Evolutionary conservation across 345 rosid genomes (phyloP).

Genomic region (Cochlearia excelsa): DNA sequence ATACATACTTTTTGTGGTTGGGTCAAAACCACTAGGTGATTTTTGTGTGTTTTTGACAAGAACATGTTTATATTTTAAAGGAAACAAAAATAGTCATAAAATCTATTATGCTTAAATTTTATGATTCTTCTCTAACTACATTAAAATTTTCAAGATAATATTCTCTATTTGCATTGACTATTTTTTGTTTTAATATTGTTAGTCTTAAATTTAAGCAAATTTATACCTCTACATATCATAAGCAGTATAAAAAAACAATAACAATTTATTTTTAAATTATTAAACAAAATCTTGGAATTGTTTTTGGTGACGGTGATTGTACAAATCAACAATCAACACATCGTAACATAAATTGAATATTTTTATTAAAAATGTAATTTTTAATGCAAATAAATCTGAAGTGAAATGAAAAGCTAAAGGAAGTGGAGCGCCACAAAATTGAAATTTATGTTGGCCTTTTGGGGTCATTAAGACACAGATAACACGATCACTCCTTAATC

Average conservation of each 20-base stretch:
- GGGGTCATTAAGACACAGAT: constrained; percentile 6
- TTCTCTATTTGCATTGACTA: constrained; percentile 2
- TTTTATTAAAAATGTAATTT: too few relatives aligned
- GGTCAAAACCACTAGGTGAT: neutral
- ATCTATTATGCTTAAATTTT: neutral
- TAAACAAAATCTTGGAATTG: too few relatives aligned
- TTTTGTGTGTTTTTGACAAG: neutral
- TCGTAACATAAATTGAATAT: too few relatives aligned
- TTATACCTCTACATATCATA: too few relatives aligned
- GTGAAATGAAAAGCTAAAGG: constrained; percentile 8
- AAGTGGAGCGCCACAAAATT: constrained; percentile 36
- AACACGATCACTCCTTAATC: constrained; percentile 4
- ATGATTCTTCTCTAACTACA: neutral
- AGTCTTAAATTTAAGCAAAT: too few relatives aligned
- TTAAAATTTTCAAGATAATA: constrained; percentile 8
- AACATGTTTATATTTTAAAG: neutral
- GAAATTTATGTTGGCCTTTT: constrained; percentile 15
- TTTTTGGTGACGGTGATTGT: too few relatives aligned
- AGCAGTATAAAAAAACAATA: too few relatives aligned
- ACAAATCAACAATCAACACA: too few relatives aligned
- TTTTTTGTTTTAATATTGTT: too few relatives aligned
- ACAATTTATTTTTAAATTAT: too few relatives aligned
- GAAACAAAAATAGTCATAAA: neutral
- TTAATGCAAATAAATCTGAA: constrained; percentile 11
- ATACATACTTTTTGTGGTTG: too few relatives aligned